phyloP scores from a whole-genome alignment of 2,329 filamentous ascomycete genomes.

The Aspergillus pseudoglaucus region DNA sequence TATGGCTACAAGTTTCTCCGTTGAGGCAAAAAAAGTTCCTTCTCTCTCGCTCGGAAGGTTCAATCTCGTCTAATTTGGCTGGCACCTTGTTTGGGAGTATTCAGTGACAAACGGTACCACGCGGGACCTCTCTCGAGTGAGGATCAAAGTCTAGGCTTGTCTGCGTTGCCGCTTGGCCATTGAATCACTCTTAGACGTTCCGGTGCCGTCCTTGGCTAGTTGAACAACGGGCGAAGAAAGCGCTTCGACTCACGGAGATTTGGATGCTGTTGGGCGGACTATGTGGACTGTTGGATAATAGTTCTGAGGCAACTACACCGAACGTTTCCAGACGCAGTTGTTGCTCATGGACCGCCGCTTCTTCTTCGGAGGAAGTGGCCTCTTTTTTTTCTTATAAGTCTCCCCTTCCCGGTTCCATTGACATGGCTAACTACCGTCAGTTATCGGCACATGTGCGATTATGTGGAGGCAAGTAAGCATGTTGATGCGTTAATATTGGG shows the following conservation, averaged over 20 bases:
- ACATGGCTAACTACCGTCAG: slow-evolving; percentile 25
- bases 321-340: slow-evolving; percentile 8
- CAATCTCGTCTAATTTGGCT: slow-evolving; percentile 11
- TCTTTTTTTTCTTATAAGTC: slow-evolving; percentile 37
- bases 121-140: slow-evolving; percentile 85
- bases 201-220: slow-evolving; percentile 6
- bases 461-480: background rate
- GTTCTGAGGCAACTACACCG: slow-evolving; percentile 7
- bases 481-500: background rate
- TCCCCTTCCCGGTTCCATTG: slow-evolving; percentile 6
- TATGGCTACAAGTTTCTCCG: background rate
- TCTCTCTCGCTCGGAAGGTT: slow-evolving; percentile 5
- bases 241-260: slow-evolving; percentile 1
- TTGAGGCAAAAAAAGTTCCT: slow-evolving; percentile 4
- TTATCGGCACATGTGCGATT: background rate
- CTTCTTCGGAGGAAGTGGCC: slow-evolving; percentile 20
- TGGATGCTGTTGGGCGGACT: background rate
- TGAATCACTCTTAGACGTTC: slow-evolving; percentile 1
- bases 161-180: slow-evolving; percentile 38
- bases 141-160: slow-evolving; percentile 94
- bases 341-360: slow-evolving; percentile 21
- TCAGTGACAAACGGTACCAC: slow-evolving; percentile 15
- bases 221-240: slow-evolving; percentile 12
- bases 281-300: background rate
- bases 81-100: slow-evolving; percentile 6